These are phyloP conservation scores for Huiozyma sinensis DNA, from an alignment of 805 yeast species.

Conservation along the genomic window DNA sequence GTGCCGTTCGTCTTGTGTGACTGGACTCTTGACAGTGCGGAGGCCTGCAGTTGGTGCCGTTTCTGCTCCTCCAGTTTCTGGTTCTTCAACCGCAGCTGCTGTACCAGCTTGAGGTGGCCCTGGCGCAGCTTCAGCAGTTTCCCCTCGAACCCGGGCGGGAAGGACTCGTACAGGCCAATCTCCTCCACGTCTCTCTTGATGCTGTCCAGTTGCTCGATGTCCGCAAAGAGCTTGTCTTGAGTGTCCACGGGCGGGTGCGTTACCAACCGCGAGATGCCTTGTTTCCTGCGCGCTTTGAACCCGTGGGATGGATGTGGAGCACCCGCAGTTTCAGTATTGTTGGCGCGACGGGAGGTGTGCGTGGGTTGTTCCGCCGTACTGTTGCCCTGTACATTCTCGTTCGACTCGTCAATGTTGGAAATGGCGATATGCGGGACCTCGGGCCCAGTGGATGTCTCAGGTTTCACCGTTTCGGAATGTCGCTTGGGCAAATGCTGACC, in stretches of 20 bases:
- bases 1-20: no score
- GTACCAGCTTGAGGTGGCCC: slow-evolving; percentile 41
- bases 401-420: background rate
- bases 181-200: slow-evolving; percentile 48
- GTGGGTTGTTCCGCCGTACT: no score
- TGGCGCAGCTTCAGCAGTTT: slow-evolving; percentile 40
- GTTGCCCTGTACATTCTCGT: no score
- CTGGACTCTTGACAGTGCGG: no score
- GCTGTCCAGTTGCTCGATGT: slow-evolving; percentile 72
- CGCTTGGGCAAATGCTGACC: background rate
- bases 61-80: slow-evolving; percentile 14
- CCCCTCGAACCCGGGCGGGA: slow-evolving; percentile 32
- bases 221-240: slow-evolving; percentile 52
- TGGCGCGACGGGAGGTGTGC: no score
- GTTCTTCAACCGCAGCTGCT: slow-evolving; percentile 25
- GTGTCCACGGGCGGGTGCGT: slow-evolving; percentile 12
- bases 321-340: no score
- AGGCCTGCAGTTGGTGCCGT: slow-evolving; percentile 6
- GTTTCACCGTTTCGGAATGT: background rate
- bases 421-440: background rate
- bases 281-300: no score
- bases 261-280: slow-evolving; percentile 4
- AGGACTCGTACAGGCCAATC: slow-evolving; percentile 34
- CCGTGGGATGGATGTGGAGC: background rate
- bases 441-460: background rate